Conservation (phyloP, 140 eudicot species). For the Senecio squalidus region DNA sequence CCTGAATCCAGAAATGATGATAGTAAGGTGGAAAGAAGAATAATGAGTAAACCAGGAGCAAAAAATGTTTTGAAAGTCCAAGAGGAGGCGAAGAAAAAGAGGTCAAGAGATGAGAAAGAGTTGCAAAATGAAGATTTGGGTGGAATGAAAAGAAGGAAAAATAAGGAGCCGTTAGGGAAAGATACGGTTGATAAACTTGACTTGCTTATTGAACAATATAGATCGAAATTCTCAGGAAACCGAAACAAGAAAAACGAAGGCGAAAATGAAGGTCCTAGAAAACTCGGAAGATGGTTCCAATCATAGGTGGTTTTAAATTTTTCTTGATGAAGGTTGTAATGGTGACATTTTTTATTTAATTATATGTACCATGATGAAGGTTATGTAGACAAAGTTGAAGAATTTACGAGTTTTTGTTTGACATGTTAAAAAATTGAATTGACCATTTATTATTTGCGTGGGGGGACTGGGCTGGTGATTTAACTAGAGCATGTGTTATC, state of each 20-base stretch:
- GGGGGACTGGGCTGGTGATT: no score
- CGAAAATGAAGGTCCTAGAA: constrained; percentile 55
- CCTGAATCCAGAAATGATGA: constrained; percentile 14
- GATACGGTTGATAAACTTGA: constrained; percentile 82
- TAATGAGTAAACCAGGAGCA: constrained; percentile 36
- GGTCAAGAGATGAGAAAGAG: constrained; percentile 24
- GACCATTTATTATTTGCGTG: no score
- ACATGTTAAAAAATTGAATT: no score
- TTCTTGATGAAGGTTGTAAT: no score
- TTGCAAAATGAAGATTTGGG: constrained; percentile 17
- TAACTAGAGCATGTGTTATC: no score
- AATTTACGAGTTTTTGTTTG: no score
- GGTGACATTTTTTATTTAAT: no score
- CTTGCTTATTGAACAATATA: constrained; percentile 67
- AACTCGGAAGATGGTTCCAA: constrained; percentile 87
- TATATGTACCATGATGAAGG: no score
- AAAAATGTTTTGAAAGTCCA: no score
- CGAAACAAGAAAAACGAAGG: constrained; percentile 40
- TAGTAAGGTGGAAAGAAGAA: constrained; percentile 27
- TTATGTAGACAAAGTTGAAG: no score
- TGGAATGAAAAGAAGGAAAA: constrained; percentile 40
- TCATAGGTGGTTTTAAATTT: no score
- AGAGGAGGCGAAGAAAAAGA: no score
- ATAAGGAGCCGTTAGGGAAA: constrained; percentile 69
- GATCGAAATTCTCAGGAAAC: constrained; percentile 56